phyloP scores from a whole-genome alignment of 1,284 basidiomycete species.

The Boletus chippewaensis region DNA sequence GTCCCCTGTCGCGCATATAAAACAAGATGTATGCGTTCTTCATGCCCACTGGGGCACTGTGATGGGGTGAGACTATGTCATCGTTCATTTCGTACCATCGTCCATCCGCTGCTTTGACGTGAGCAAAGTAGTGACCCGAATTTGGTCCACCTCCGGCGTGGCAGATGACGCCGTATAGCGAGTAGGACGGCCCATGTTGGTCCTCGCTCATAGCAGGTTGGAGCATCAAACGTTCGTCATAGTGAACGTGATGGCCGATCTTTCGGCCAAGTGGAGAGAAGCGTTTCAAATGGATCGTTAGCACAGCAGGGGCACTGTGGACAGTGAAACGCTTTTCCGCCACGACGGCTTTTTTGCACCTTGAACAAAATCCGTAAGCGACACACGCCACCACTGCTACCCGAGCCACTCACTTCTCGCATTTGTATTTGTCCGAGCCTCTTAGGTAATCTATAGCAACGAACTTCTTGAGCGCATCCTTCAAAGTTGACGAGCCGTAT shows the following conservation, averaged over 20 bases:
- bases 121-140: conserved; percentile 94
- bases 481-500: conserved; percentile 54
- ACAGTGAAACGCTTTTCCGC: conserved; percentile 88
- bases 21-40: conserved; percentile 92
- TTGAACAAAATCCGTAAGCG: conserved; percentile 29
- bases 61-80: conserved; percentile 55
- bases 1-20: conserved; percentile 78
- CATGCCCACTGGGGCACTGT: conserved; percentile 47
- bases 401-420: conserved; percentile 76
- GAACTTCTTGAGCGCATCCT: conserved; percentile 78
- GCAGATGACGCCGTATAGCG: conserved; percentile 87
- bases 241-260: conserved; percentile 71
- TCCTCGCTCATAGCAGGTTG: conserved; percentile 80
- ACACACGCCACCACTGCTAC: neutral
- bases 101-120: conserved; percentile 67
- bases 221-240: conserved; percentile 74
- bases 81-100: conserved; percentile 95
- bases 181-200: conserved; percentile 73
- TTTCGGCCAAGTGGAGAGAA: conserved; percentile 90
- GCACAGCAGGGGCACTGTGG: conserved; percentile 81
- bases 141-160: conserved; percentile 92
- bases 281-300: conserved; percentile 96
- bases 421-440: conserved; percentile 96
- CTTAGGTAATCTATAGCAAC: conserved; percentile 77
- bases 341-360: conserved; percentile 83